Evolutionary conservation across 352 stramenopile species (phyloP).

Genomic region (Achlya hypogyna): DNA sequence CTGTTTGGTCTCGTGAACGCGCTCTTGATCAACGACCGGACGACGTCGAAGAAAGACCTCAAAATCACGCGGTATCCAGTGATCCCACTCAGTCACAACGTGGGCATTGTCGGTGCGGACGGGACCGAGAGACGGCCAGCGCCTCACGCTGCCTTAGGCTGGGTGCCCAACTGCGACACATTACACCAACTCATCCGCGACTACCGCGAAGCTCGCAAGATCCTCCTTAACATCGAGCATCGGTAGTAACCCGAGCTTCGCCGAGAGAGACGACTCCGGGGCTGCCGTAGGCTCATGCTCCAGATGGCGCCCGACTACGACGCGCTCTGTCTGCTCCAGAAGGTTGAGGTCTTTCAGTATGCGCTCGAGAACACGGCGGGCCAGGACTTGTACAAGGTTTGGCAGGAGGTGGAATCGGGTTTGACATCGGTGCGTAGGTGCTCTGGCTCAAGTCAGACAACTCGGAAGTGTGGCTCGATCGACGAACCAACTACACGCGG

Average conservation of each 20-base stretch:
- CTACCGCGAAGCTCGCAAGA: conserved; percentile 86
- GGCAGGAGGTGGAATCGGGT: conserved; percentile 27
- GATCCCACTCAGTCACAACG: conserved; percentile 97
- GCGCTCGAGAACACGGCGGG: conserved; percentile 89
- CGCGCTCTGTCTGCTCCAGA: conserved; percentile 93
- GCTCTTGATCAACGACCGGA: conserved; percentile 93
- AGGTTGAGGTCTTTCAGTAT: conserved; percentile 97
- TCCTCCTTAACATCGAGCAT: conserved; percentile 93
- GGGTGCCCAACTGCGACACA: conserved; percentile 97
- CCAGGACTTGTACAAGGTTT: conserved; percentile 97
- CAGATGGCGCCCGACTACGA: conserved; percentile 94
- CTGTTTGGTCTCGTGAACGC: conserved; percentile 99
- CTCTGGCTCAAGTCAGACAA: conserved; percentile 94
- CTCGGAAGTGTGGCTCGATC: conserved; percentile 97
- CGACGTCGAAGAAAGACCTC: conserved; percentile 95
- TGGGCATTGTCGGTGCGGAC: conserved; percentile 82
- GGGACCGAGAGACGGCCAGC: background rate
- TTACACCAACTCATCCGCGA: conserved; percentile 95
- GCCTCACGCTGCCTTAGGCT: conserved; percentile 36
- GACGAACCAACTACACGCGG: conserved; percentile 95
- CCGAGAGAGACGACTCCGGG: conserved; percentile 2
- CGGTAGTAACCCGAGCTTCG: conserved; percentile 45
- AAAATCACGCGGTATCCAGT: conserved; percentile 97
- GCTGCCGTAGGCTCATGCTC: conserved; percentile 38
- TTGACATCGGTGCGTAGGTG: conserved; percentile 49